A percentile compares a stretch with the other conserved stretches of the same genome.
Evolutionary conservation across 2,329 filamentous ascomycete genomes (phyloP).

Genomic region (Emydomyces testavorans): DNA sequence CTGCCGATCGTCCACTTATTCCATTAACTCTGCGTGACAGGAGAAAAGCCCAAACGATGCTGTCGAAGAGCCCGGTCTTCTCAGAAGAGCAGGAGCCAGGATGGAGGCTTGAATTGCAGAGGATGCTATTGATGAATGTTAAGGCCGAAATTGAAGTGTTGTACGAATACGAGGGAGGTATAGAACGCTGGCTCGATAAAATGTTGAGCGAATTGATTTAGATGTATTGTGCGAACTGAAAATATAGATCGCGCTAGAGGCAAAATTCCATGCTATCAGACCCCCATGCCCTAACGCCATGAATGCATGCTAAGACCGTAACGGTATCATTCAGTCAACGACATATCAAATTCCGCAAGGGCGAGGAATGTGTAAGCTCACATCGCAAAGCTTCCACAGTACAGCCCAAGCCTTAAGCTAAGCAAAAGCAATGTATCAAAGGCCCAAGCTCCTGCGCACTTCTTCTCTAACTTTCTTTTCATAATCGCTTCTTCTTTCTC

Average conservation of each 20-base stretch:
- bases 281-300: background rate
- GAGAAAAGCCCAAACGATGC: constrained; percentile 44
- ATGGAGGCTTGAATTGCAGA: constrained; percentile 45
- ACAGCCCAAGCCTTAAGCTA: background rate
- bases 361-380: background rate
- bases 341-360: background rate
- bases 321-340: background rate
- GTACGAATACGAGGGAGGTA: constrained; percentile 33
- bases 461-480: constrained; percentile 74
- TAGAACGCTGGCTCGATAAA: constrained; percentile 36
- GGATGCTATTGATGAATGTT: constrained; percentile 50
- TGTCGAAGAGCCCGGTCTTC: constrained; percentile 36
- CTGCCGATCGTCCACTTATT: constrained; percentile 28
- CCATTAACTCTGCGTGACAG: constrained; percentile 44
- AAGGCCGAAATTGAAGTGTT: constrained; percentile 53
- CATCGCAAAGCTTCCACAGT: background rate
- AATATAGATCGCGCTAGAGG: background rate
- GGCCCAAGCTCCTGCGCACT: constrained; percentile 64
- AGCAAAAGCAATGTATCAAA: constrained; percentile 38
- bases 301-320: background rate
- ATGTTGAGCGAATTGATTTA: constrained; percentile 2
- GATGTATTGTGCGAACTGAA: background rate
- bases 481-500: constrained; percentile 69
- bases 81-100: constrained; percentile 33
- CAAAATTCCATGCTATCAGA: background rate